These are phyloP conservation scores for Ophiocordyceps sinensis DNA, from an alignment of 2,329 filamentous ascomycete species.

Conservation along the genomic window DNA sequence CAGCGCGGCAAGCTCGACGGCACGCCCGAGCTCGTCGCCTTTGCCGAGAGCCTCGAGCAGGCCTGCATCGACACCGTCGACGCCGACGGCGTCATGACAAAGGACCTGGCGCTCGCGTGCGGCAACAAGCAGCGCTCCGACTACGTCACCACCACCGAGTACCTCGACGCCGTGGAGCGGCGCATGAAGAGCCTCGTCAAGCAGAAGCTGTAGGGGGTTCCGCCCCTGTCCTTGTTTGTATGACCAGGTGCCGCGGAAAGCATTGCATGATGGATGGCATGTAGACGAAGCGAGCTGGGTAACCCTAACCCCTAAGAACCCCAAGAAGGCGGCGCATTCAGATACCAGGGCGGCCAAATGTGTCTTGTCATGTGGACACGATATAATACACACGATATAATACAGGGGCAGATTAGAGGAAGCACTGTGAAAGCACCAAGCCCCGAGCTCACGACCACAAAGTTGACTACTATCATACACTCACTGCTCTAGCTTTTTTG, in stretches of 20 bases:
- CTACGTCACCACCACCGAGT: conserved; percentile 87
- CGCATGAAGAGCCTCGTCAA: conserved; percentile 69
- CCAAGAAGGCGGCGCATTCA: too few relatives aligned
- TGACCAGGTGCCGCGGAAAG: too few relatives aligned
- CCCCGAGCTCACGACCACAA: not conserved
- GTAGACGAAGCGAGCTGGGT: too few relatives aligned
- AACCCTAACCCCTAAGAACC: too few relatives aligned
- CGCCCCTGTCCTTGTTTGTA: too few relatives aligned
- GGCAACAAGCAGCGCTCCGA: conserved; percentile 72
- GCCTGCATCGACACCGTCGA: conserved; percentile 93
- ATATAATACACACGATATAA: too few relatives aligned
- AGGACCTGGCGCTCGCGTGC: conserved; percentile 91
- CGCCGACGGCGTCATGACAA: conserved; percentile 93
- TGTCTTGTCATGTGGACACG: too few relatives aligned
- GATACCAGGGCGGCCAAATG: too few relatives aligned
- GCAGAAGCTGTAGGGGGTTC: conserved; percentile 48
- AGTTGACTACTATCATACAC: not conserved
- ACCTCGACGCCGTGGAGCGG: conserved; percentile 83
- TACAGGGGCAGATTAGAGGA: not conserved
- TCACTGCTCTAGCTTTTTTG: not conserved
- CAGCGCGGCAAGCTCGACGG: conserved; percentile 88
- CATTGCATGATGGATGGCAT: too few relatives aligned
- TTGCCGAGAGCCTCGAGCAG: conserved; percentile 81
- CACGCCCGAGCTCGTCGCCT: conserved; percentile 83
- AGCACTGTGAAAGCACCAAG: not conserved